A percentile compares a stretch with the other conserved stretches of the same genome.
Evolutionary conservation across 2,329 filamentous ascomycete genomes (phyloP).

Genomic region (Cordyceps javanica): DNA sequence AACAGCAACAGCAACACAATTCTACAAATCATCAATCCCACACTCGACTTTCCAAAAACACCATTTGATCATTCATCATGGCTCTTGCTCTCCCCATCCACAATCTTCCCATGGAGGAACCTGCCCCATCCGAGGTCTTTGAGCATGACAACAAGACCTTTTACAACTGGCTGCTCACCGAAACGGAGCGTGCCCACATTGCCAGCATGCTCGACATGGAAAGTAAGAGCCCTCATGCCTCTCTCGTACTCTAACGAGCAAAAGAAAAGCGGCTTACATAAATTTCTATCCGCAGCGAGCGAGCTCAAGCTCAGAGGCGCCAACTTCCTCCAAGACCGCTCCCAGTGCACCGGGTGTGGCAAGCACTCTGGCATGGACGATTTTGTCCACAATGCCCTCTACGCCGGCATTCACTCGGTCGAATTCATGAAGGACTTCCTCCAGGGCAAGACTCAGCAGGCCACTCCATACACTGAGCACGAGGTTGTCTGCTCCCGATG

Average conservation of each 20-base stretch:
- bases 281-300: background rate
- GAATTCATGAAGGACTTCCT: slow-evolving; percentile 11
- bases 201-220: slow-evolving; percentile 8
- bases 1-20: background rate
- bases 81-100: background rate
- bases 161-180: slow-evolving; percentile 1
- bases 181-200: slow-evolving; percentile 9
- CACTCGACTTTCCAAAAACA: background rate
- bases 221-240: background rate
- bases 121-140: background rate
- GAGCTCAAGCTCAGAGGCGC: background rate
- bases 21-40: background rate
- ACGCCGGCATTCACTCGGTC: slow-evolving; percentile 8
- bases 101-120: background rate
- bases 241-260: background rate
- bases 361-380: slow-evolving; percentile 12
- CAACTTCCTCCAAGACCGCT: slow-evolving; percentile 9
- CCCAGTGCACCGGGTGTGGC: slow-evolving; percentile 8
- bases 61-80: background rate
- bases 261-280: background rate
- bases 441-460: background rate
- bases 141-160: background rate
- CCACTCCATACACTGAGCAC: slow-evolving; percentile 2
- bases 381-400: slow-evolving; percentile 12
- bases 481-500: slow-evolving; percentile 6